A percentile compares a stretch with the other conserved stretches of the same genome.
Conservation (phyloP, 1,284 basidiomycete species). For the Leucoagaricus sp. region DNA sequence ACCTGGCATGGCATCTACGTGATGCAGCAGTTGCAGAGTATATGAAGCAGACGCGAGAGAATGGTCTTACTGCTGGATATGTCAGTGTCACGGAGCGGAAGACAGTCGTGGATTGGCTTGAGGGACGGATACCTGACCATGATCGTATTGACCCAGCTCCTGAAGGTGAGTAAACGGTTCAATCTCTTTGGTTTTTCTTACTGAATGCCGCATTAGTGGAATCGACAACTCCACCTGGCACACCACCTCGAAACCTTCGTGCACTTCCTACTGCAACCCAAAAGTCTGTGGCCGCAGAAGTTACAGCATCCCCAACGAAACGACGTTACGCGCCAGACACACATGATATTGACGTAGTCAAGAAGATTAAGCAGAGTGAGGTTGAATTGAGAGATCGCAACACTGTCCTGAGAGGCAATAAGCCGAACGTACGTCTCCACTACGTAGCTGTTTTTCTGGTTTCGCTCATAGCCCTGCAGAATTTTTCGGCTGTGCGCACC, state of each 20-base stretch:
- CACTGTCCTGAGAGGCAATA: conserved; percentile 74
- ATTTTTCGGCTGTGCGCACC: conserved; percentile 66
- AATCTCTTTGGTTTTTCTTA: background rate
- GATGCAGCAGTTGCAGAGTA: conserved; percentile 82
- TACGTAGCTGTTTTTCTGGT: background rate
- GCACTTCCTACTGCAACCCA: conserved; percentile 37
- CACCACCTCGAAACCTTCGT: conserved; percentile 45
- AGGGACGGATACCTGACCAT: conserved; percentile 60
- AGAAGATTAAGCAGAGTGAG: conserved; percentile 74
- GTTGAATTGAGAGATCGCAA: conserved; percentile 76
- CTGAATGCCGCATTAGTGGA: conserved; percentile 15
- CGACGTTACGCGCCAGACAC: conserved; percentile 78
- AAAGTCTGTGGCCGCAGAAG: conserved; percentile 34
- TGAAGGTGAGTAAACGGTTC: conserved; percentile 42
- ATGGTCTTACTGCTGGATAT: conserved; percentile 70
- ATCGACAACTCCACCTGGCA: conserved; percentile 58
- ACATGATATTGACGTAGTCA: conserved; percentile 81
- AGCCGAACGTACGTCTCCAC: conserved; percentile 61
- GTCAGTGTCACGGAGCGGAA: conserved; percentile 88
- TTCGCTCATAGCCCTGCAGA: conserved; percentile 41
- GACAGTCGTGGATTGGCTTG: conserved; percentile 81
- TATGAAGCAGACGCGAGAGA: conserved; percentile 80
- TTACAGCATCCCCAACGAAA: conserved; percentile 56
- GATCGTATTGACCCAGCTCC: conserved; percentile 57
- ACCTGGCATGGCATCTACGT: conserved; percentile 76